phyloP scores from a whole-genome alignment of 2,329 filamentous ascomycete genomes.

The Eutypa lata region DNA sequence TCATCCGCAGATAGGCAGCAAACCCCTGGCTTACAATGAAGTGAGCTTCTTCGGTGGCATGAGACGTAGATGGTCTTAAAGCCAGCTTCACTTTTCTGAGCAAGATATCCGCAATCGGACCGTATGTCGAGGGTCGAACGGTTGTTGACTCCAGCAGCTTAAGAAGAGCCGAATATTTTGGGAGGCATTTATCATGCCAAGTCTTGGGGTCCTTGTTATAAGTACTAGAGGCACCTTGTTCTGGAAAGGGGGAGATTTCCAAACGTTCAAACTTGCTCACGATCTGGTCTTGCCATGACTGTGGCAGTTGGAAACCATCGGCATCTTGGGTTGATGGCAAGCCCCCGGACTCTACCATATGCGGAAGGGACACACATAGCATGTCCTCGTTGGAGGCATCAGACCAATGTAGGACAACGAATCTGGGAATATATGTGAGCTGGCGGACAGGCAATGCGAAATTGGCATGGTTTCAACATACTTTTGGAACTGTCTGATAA shows the following conservation, averaged over 20 bases:
- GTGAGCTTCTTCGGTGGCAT: constrained; percentile 60
- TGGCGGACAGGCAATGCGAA: background rate
- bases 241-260: constrained; percentile 62
- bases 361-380: constrained; percentile 65
- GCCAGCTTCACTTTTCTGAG: constrained; percentile 65
- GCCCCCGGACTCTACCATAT: constrained; percentile 54
- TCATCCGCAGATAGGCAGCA: constrained; percentile 67
- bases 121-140: constrained; percentile 64
- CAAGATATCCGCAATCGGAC: constrained; percentile 63
- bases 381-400: constrained; percentile 62
- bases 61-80: constrained; percentile 56
- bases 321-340: constrained; percentile 52
- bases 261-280: constrained; percentile 65
- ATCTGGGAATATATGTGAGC: constrained; percentile 51
- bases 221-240: constrained; percentile 46
- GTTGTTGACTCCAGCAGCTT: constrained; percentile 59
- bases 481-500: constrained; percentile 79
- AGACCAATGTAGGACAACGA: constrained; percentile 72
- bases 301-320: constrained; percentile 55
- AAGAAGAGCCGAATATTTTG: constrained; percentile 66
- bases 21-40: constrained; percentile 77
- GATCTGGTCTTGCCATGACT: constrained; percentile 72
- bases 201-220: constrained; percentile 60
- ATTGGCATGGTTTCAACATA: constrained; percentile 32
- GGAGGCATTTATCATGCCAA: constrained; percentile 62